Evolutionary conservation across 2,329 filamentous ascomycete genomes (phyloP), one percentile per base, ranked within the genome.

Genomic region (Stachybotrys chartarum): DNA sequence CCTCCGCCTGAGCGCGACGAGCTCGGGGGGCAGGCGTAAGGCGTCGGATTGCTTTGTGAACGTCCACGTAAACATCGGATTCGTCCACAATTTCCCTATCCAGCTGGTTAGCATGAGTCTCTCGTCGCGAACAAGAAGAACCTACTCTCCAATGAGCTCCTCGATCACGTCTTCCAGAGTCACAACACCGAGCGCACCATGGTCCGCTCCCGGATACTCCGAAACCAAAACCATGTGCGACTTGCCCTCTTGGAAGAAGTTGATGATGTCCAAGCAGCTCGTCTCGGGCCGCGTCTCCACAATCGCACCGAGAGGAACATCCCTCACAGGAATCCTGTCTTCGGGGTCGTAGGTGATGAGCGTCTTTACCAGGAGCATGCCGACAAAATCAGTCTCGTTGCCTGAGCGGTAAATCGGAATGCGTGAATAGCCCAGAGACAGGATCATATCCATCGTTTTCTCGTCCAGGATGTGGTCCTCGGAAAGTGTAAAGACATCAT

Each of bases 231-330:
- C 93, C 92, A 99, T 96, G 71, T 99, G 94, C 1, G 92, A 96
- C 71, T 99, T 99, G 64, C 94, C 94, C 76, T 99, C 94, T 72
- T 99, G 94, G 77, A 99, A 99, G 73, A 97, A 99, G 75, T 99
- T 99, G 74, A 99, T 91, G 65, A 99, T 97, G 70, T 99, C 94
- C 55, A 99, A 75, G 69, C 94, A 99, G 75, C 92, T 97, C 0
- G 94, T 99, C 68, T 97, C 91, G 0, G 94, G 91, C 10, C 90
- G 84, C 0, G 94, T 99, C 71, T 99, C 94, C 1, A 95, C 94
- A 7, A 99, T 83, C 0, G 94, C 97, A 14, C 94, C 94, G 52
- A 99, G 79, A 7, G 91, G 86, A 68, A 99, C 97, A 58, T 97
- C 93, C 58, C 87, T 83, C 42, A 99, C 94, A 18, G 84, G 84